Conservation (phyloP, 805 yeast species). For the Teunomyces lycoperdinae region DNA sequence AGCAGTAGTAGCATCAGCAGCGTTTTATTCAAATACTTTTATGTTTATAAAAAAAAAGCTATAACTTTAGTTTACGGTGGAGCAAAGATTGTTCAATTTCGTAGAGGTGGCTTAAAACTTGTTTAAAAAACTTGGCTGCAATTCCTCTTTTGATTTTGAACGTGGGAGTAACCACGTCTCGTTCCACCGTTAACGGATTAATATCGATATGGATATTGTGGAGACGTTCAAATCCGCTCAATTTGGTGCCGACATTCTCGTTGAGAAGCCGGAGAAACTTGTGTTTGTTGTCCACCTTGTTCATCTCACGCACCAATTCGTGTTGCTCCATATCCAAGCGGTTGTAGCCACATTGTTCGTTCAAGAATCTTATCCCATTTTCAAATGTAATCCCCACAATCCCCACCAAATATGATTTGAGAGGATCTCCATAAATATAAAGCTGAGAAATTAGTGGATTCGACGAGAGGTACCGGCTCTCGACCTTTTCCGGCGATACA, state of each 20-base stretch:
- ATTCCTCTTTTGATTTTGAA: slow-evolving; percentile 16
- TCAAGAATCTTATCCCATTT: slow-evolving; percentile 19
- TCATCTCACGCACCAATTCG: slow-evolving; percentile 19
- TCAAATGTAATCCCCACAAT: slow-evolving; percentile 26
- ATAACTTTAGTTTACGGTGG: not conserved
- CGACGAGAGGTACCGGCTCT: slow-evolving; percentile 29
- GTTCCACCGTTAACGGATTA: slow-evolving; percentile 26
- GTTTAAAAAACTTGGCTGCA: slow-evolving; percentile 23
- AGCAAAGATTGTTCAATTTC: slow-evolving; percentile 9
- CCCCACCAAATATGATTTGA: slow-evolving; percentile 27
- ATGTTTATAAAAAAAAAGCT: not conserved
- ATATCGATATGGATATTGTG: slow-evolving; percentile 29
- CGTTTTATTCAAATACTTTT: not conserved
- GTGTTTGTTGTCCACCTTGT: slow-evolving; percentile 19
- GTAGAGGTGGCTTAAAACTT: slow-evolving; percentile 10
- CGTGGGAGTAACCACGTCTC: slow-evolving; percentile 18
- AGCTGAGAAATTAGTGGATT: slow-evolving; percentile 28
- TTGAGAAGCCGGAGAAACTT: slow-evolving; percentile 23
- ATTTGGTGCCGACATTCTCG: slow-evolving; percentile 15
- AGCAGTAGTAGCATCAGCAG: not conserved
- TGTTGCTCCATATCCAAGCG: slow-evolving; percentile 8
- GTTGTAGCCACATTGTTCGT: slow-evolving; percentile 13
- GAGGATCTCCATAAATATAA: slow-evolving; percentile 33
- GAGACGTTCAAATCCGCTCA: slow-evolving; percentile 32
- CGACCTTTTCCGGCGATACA: slow-evolving; percentile 42